Conservation (phyloP, 2,329 filamentous ascomycete species). For the Colletotrichum salicis region DNA sequence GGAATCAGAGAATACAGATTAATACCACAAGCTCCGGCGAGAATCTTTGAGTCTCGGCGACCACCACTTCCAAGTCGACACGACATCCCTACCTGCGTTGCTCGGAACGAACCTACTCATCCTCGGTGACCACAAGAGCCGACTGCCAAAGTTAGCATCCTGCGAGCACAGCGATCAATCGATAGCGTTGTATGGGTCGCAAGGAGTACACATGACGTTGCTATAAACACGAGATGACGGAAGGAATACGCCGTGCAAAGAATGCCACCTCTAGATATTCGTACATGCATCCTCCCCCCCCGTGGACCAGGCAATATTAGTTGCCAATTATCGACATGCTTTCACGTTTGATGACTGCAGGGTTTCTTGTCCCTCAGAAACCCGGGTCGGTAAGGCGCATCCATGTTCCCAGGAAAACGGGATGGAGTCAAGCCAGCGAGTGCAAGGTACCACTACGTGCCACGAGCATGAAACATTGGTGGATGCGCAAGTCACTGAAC, state of each 20-base stretch:
- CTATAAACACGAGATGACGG: neutral
- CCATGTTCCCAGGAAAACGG: conserved; percentile 26
- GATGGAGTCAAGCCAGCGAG: conserved; percentile 9
- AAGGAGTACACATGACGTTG: neutral
- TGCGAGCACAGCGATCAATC: neutral
- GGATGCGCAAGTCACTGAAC: conserved; percentile 15
- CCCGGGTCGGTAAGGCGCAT: conserved; percentile 24
- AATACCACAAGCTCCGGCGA: neutral
- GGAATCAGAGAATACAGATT: neutral
- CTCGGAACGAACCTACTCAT: neutral
- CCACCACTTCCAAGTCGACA: neutral
- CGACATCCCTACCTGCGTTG: neutral
- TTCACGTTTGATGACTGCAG: conserved; percentile 29
- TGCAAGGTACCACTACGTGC: conserved; percentile 7
- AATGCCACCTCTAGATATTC: neutral
- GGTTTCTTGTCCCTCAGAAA: conserved; percentile 14
- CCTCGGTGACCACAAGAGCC: neutral
- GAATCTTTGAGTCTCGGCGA: neutral
- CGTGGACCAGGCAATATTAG: conserved; percentile 4
- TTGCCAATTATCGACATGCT: conserved; percentile 23
- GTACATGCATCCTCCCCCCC: neutral
- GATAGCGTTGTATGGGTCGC: neutral
- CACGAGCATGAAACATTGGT: conserved; percentile 26
- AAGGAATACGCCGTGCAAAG: neutral
- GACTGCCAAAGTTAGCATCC: neutral